These are phyloP conservation scores for Trypethelium eluteriae DNA, from an alignment of 495 filamentous ascomycete genomes.

Conservation along the genomic window DNA sequence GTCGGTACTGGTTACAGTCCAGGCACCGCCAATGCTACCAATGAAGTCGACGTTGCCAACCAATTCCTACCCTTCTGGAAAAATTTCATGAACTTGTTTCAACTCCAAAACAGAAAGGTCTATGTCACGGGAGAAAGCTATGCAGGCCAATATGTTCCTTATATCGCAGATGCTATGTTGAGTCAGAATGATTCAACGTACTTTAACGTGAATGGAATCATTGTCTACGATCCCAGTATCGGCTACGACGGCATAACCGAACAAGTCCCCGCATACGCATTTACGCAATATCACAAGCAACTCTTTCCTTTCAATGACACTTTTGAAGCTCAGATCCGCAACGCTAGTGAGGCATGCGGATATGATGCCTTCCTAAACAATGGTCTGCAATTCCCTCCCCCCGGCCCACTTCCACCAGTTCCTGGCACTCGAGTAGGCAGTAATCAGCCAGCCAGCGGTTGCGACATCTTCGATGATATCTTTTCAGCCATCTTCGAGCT, in stretches of 20 bases:
- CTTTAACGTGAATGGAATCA: slow-evolving; percentile 58
- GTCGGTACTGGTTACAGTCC: slow-evolving; percentile 43
- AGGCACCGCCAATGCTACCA: slow-evolving; percentile 47
- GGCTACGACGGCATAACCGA: slow-evolving; percentile 43
- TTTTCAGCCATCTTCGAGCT: slow-evolving; percentile 48
- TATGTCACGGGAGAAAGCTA: slow-evolving; percentile 58
- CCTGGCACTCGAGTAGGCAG: slow-evolving; percentile 27
- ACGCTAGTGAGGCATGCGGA: slow-evolving; percentile 51
- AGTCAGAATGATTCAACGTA: slow-evolving; percentile 58
- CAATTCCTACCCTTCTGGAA: slow-evolving; percentile 58
- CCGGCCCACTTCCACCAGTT: slow-evolving; percentile 46
- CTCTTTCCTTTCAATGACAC: slow-evolving; percentile 62
- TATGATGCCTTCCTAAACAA: slow-evolving; percentile 54
- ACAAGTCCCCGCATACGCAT: slow-evolving; percentile 52
- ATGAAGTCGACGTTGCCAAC: slow-evolving; percentile 49
- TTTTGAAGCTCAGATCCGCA: slow-evolving; percentile 53
- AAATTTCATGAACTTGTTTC: slow-evolving; percentile 55
- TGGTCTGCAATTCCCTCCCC: slow-evolving; percentile 64
- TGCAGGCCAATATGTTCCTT: slow-evolving; percentile 71
- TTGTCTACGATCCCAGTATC: slow-evolving; percentile 64
- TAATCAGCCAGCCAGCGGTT: slow-evolving; percentile 26
- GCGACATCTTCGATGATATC: slow-evolving; percentile 48
- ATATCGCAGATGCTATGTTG: slow-evolving; percentile 68
- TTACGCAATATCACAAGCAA: slow-evolving; percentile 52
- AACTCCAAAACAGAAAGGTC: slow-evolving; percentile 53